phyloP scores from a whole-genome alignment of 2,329 filamentous ascomycete genomes.

The Esteya vermicola region DNA sequence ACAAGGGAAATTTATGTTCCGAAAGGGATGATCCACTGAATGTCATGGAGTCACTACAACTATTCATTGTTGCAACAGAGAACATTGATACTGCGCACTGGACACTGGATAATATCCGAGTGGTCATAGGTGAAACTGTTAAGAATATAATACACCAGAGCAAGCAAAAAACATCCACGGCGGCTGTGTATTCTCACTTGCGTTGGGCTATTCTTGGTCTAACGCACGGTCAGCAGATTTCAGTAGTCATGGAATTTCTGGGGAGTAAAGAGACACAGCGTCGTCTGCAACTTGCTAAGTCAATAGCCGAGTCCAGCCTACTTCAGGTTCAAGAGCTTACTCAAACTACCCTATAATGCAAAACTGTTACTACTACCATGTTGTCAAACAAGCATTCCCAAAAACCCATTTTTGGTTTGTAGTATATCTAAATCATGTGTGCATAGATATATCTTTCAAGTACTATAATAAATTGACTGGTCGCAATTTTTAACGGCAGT shows the following conservation, averaged over 20 bases:
- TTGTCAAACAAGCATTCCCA: no score
- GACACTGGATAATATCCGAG: slow-evolving; percentile 5
- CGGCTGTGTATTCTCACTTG: slow-evolving; percentile 14
- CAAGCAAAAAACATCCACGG: background rate
- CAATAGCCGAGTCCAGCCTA: background rate
- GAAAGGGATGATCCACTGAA: background rate
- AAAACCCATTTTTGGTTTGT: no score
- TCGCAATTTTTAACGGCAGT: no score
- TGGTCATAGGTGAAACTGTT: background rate
- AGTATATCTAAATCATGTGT: no score
- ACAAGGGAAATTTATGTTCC: slow-evolving; percentile 3
- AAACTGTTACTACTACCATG: no score
- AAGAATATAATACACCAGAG: slow-evolving; percentile 2
- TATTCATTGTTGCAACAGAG: slow-evolving; percentile 6
- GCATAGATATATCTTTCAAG: no score
- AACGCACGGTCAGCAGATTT: slow-evolving; percentile 13
- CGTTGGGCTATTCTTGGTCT: slow-evolving; percentile 17
- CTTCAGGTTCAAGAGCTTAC: no score
- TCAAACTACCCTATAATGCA: no score
- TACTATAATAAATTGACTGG: no score
- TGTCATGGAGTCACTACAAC: slow-evolving; percentile 1
- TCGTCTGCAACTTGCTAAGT: slow-evolving; percentile 11
- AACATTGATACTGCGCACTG: slow-evolving; percentile 4
- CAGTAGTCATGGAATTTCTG: slow-evolving; percentile 14
- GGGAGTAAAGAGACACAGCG: slow-evolving; percentile 16